Evolutionary conservation across 768 basidiomycete genomes (phyloP).

Genomic region (Amanita brunnescens): DNA sequence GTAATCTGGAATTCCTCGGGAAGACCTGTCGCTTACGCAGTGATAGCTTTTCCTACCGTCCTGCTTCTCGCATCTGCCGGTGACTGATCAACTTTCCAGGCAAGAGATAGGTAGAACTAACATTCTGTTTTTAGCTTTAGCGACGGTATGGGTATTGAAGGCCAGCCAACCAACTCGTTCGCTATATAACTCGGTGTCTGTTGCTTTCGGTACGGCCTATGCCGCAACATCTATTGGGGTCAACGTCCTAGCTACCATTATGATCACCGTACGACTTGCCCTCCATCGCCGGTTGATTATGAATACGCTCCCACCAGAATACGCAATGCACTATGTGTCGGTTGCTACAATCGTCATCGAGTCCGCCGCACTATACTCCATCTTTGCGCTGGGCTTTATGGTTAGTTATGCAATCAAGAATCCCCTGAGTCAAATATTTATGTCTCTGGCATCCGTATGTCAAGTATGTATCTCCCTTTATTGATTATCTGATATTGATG

Average conservation of each 20-base stretch:
- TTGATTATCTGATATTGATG: constrained; percentile 10
- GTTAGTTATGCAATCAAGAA: constrained; percentile 30
- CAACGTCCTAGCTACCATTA: constrained; percentile 29
- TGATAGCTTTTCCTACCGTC: constrained; percentile 27
- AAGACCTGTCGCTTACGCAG: constrained; percentile 19
- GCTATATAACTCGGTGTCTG: constrained; percentile 26
- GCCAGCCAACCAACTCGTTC: constrained; percentile 33
- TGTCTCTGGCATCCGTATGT: constrained; percentile 23
- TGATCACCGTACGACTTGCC: constrained; percentile 22
- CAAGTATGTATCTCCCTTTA: constrained; percentile 21
- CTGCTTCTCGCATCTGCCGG: constrained; percentile 32
- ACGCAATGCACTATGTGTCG: constrained; percentile 23
- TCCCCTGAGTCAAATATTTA: constrained; percentile 32
- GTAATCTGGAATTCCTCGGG: constrained; percentile 22
- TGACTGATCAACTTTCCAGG: constrained; percentile 14
- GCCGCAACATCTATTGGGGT: constrained; percentile 24
- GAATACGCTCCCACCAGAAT: constrained; percentile 24
- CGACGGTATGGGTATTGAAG: constrained; percentile 33
- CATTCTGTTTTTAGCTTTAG: constrained; percentile 22
- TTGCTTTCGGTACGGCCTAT: constrained; percentile 23
- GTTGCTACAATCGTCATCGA: constrained; percentile 27
- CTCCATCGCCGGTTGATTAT: constrained; percentile 20
- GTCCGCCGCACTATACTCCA: constrained; percentile 35
- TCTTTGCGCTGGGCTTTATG: constrained; percentile 31
- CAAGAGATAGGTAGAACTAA: neutral